These are phyloP conservation scores for Ogataea pignaliae DNA, from an alignment of 805 yeast species.

Conservation along the genomic window DNA sequence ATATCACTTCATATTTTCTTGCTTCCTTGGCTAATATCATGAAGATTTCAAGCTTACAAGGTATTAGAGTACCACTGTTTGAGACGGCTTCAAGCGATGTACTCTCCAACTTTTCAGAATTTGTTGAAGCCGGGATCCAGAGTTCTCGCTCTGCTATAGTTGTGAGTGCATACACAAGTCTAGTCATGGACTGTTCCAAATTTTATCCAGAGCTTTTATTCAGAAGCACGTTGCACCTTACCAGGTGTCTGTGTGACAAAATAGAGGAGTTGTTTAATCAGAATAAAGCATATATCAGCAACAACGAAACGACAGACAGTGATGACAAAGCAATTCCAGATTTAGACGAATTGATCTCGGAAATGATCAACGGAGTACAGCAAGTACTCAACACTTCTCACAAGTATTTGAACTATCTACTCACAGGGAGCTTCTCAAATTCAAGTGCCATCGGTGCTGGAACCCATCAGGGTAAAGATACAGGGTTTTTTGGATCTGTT, in stretches of 20 bases:
- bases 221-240: conserved; percentile 17
- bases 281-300: conserved; percentile 8
- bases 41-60: conserved; percentile 22
- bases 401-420: conserved; percentile 35
- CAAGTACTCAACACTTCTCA: conserved; percentile 59
- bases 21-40: conserved; percentile 18
- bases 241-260: conserved; percentile 26
- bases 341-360: conserved; percentile 38
- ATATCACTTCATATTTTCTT: conserved; percentile 19
- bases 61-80: conserved; percentile 12
- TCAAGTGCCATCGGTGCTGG: conserved; percentile 8
- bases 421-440: conserved; percentile 15
- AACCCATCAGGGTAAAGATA: conserved; percentile 24
- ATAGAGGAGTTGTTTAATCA: conserved; percentile 20
- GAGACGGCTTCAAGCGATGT: conserved; percentile 8
- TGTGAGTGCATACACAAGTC: conserved; percentile 24
- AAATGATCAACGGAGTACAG: conserved; percentile 56
- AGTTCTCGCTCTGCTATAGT: conserved; percentile 19
- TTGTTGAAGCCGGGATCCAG: conserved; percentile 23
- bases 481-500: conserved; percentile 60
- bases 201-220: conserved; percentile 26
- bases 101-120: conserved; percentile 19
- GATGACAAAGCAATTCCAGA: conserved; percentile 13
- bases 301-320: conserved; percentile 12
- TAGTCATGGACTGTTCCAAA: conserved; percentile 18